A percentile compares a stretch with the other conserved stretches of the same genome.
These are phyloP conservation scores for Silene latifolia DNA, from an alignment of 148 eudicot genomes.

Conservation along the genomic window DNA sequence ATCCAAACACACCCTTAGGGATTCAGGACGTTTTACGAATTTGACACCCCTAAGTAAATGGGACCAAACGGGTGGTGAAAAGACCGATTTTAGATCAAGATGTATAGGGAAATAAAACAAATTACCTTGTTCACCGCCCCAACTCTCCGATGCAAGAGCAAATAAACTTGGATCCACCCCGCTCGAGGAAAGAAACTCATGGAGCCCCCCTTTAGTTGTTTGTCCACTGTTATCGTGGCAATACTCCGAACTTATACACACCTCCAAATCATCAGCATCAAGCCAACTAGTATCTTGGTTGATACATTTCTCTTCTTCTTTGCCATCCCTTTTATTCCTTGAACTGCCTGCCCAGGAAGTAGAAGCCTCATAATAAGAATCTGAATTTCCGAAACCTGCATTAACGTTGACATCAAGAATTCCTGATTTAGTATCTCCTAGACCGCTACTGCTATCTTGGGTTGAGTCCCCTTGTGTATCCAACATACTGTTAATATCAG, in stretches of 20 bases:
- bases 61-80: no score
- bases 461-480: constrained; percentile 16
- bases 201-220: constrained; percentile 13
- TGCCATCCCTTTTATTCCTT: background rate
- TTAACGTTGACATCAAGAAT: constrained; percentile 10
- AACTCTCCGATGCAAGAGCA: constrained; percentile 13
- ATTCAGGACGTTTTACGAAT: no score
- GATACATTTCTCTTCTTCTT: constrained; percentile 11
- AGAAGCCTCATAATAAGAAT: constrained; percentile 26
- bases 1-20: no score
- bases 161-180: constrained; percentile 17
- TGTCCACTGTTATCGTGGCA: constrained; percentile 1
- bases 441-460: constrained; percentile 23
- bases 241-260: constrained; percentile 1
- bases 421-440: constrained; percentile 16
- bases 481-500: background rate
- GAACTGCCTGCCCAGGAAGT: constrained; percentile 11
- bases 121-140: constrained; percentile 28
- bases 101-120: background rate
- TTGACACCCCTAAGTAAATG: no score
- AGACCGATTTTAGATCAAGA: no score
- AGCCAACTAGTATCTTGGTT: constrained; percentile 10
- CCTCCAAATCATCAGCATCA: constrained; percentile 24
- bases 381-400: constrained; percentile 3
- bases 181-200: constrained; percentile 23